Conservation (phyloP, 2,329 filamentous ascomycete species). For the Pyrenophora seminiperda region DNA sequence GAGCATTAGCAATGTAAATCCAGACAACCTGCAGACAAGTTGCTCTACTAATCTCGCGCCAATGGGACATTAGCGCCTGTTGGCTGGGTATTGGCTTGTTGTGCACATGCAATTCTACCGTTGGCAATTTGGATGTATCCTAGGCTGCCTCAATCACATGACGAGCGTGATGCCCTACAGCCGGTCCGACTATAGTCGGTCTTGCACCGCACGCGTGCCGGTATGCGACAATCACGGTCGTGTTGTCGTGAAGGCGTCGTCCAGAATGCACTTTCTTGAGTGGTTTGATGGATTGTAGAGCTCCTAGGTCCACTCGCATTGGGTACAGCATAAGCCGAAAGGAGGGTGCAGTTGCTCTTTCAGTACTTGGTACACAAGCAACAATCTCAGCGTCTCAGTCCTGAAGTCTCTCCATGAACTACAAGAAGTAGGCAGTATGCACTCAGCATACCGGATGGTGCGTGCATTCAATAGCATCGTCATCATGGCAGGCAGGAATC, state of each 20-base stretch:
- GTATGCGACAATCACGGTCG: neutral
- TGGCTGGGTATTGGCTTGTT: conserved; percentile 1
- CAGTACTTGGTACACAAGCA: neutral
- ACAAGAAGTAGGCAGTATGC: neutral
- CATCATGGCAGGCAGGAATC: no score
- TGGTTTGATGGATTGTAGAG: no score
- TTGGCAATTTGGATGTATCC: conserved; percentile 8
- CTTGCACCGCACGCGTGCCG: neutral
- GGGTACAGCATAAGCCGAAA: no score
- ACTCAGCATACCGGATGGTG: no score
- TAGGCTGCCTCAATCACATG: neutral
- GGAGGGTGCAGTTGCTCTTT: no score
- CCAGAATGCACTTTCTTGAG: no score
- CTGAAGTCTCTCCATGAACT: no score
- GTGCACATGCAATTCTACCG: conserved; percentile 16
- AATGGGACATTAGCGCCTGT: neutral
- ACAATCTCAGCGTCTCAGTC: no score
- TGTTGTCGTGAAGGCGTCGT: neutral
- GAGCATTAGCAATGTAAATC: conserved; percentile 6
- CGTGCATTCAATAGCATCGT: no score
- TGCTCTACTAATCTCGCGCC: neutral
- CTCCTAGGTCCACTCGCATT: no score
- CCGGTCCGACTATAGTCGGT: neutral
- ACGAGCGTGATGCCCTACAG: neutral
- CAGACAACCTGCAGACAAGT: conserved; percentile 1